Conservation (phyloP, 306 rosid species). For the Clitoria ternatea region DNA sequence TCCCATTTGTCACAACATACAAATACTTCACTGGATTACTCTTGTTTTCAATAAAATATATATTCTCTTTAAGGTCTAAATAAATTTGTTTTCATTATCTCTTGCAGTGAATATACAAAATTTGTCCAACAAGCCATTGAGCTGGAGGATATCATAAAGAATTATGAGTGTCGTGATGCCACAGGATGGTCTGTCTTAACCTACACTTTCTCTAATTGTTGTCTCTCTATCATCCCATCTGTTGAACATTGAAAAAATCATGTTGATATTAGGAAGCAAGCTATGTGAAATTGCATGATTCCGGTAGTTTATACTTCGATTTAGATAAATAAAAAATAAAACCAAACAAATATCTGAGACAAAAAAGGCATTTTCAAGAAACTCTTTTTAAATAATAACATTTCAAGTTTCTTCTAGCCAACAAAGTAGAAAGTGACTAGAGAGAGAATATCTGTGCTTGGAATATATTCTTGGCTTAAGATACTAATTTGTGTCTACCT, state of each 20-base stretch:
- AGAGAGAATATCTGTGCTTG: neutral
- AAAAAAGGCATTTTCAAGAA: neutral
- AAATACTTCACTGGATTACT: neutral
- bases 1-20: neutral
- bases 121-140: constrained; percentile 82
- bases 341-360: neutral
- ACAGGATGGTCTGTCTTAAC: constrained; percentile 73
- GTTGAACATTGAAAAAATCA: neutral
- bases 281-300: neutral
- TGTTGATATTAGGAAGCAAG: neutral
- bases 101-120: constrained; percentile 78
- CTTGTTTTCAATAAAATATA: neutral
- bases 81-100: constrained; percentile 10
- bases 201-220: neutral
- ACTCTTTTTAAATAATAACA: neutral
- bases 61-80: constrained; percentile 5
- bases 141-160: constrained; percentile 83
- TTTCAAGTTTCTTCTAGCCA: neutral
- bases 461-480: neutral
- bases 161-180: constrained; percentile 53
- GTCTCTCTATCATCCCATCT: neutral
- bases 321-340: neutral
- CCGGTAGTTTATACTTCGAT: neutral
- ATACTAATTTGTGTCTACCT: neutral
- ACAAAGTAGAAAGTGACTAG: neutral